Evolutionary conservation across 139 green algal genomes (phyloP).

Genomic region (Microglena sp.): DNA sequence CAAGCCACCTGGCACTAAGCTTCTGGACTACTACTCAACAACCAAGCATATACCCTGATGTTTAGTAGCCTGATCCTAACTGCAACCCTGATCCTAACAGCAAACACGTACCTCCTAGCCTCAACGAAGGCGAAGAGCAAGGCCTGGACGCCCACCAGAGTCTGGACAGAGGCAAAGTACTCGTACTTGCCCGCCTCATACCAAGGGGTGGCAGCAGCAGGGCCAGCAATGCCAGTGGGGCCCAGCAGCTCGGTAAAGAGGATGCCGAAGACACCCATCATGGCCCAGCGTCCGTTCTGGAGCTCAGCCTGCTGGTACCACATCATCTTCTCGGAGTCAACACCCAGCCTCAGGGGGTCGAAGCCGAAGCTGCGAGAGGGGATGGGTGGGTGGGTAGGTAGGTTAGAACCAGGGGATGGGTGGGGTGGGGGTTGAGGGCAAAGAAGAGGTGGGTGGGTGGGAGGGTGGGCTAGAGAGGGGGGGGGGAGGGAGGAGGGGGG

Average conservation of each 20-base stretch:
- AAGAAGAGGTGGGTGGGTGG: too few relatives aligned
- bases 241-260: slow-evolving; percentile 57
- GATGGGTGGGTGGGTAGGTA: too few relatives aligned
- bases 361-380: not conserved
- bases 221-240: slow-evolving; percentile 20
- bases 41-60: too few relatives aligned
- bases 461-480: too few relatives aligned
- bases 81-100: too few relatives aligned
- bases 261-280: slow-evolving; percentile 75
- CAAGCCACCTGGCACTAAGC: too few relatives aligned
- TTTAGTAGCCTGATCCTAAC: too few relatives aligned
- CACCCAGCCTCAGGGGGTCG: slow-evolving; percentile 61
- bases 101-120: slow-evolving; percentile 37
- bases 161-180: slow-evolving; percentile 36
- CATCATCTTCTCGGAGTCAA: slow-evolving; percentile 56
- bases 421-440: too few relatives aligned
- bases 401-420: too few relatives aligned
- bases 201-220: not conserved
- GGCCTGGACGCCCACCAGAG: slow-evolving; percentile 54
- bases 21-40: too few relatives aligned
- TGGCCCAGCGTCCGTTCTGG: slow-evolving; percentile 80
- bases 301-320: slow-evolving; percentile 77
- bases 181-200: slow-evolving; percentile 16
- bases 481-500: too few relatives aligned
- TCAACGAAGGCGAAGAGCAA: slow-evolving; percentile 67